A percentile compares a stretch with the other conserved stretches of the same genome.
Conservation (phyloP, 2,329 filamentous ascomycete genomes). For the Biscogniauxia mediterranea region DNA sequence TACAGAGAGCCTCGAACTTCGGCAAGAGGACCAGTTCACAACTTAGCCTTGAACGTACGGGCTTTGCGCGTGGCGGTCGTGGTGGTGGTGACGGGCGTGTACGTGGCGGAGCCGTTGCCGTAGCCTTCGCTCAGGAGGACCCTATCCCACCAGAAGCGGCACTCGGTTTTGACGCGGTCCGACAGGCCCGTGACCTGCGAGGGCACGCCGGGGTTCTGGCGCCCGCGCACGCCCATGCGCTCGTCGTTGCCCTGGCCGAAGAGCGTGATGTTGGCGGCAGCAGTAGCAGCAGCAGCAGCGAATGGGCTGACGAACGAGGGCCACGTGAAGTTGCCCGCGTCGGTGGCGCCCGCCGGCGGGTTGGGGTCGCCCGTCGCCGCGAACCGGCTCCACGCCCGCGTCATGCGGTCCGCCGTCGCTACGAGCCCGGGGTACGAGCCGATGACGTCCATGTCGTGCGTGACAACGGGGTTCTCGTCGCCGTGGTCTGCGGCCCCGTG, state of each 20-base stretch:
- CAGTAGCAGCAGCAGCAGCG: conserved; percentile 12
- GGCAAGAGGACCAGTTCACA: neutral
- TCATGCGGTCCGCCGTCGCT: conserved; percentile 41
- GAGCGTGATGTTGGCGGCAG: conserved; percentile 44
- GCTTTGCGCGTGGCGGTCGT: neutral
- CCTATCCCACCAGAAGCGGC: conserved; percentile 60
- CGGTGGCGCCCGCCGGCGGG: conserved; percentile 4
- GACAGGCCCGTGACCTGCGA: conserved; percentile 44
- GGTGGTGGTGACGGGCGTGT: neutral
- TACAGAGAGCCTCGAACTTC: too few species aligned
- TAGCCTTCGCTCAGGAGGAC: conserved; percentile 47
- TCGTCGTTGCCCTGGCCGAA: conserved; percentile 63
- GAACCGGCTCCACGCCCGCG: conserved; percentile 41
- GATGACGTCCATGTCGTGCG: conserved; percentile 41
- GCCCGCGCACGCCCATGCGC: conserved; percentile 33
- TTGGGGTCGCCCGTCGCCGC: conserved; percentile 31
- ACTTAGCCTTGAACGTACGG: conserved; percentile 7
- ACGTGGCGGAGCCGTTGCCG: conserved; percentile 28
- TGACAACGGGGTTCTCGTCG: conserved; percentile 43
- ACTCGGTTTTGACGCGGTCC: conserved; percentile 46
- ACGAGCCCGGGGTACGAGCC: conserved; percentile 36
- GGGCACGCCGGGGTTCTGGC: conserved; percentile 40
- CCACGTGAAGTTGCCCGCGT: conserved; percentile 35
- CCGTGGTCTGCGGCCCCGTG: conserved; percentile 46
- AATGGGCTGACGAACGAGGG: conserved; percentile 44